phyloP scores from a whole-genome alignment of 176 grass and related monocot species.

The Aegilops bicornis region DNA sequence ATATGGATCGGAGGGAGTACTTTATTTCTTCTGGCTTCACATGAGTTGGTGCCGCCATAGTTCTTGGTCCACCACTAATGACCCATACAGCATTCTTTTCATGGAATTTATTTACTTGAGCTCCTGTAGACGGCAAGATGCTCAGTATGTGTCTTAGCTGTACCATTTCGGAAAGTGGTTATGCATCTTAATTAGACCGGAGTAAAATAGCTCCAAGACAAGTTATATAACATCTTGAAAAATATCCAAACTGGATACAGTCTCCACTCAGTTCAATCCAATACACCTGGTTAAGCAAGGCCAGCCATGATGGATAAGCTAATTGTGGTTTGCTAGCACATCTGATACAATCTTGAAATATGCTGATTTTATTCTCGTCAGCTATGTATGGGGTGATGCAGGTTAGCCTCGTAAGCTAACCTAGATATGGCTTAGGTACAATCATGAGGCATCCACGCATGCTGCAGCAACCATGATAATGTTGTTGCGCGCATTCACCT shows the following conservation, averaged over 20 bases:
- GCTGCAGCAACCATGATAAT: conserved; percentile 14
- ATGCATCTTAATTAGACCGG: neutral
- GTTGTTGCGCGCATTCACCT: neutral
- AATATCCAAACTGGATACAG: neutral
- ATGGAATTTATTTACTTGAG: neutral
- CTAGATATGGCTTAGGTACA: conserved; percentile 8
- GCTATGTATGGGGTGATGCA: neutral
- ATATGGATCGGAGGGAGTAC: no score
- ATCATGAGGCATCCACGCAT: neutral
- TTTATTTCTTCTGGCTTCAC: neutral
- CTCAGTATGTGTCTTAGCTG: neutral
- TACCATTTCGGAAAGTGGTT: neutral
- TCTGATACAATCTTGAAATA: neutral
- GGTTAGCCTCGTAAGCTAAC: neutral
- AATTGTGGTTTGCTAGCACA: neutral
- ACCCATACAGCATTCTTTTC: neutral
- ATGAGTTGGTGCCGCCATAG: neutral
- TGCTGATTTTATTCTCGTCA: conserved; percentile 5
- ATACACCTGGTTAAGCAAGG: conserved; percentile 2
- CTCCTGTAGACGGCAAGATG: neutral
- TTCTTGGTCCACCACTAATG: neutral
- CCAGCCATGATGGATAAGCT: neutral
- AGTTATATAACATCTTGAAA: neutral
- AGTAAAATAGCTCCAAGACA: neutral
- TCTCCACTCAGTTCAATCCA: neutral